phyloP scores from a whole-genome alignment of 2,329 filamentous ascomycete species.

The Neopestalotiopsis sp. region DNA sequence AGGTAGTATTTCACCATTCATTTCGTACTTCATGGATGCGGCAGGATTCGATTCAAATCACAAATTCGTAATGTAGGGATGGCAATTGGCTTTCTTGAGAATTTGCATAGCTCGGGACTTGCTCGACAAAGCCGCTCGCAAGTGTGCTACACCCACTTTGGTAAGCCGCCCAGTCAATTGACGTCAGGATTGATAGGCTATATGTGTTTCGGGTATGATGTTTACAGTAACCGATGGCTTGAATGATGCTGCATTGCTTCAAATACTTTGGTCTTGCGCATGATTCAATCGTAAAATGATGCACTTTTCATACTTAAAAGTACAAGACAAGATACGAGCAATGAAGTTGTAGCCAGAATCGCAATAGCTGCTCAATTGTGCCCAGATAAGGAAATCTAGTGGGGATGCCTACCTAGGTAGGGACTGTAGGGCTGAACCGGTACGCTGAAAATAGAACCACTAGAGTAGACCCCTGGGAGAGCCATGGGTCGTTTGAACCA shows the following conservation, averaged over 20 bases:
- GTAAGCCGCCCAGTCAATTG: not conserved
- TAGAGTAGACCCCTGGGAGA: not conserved
- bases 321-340: not conserved
- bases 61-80: not conserved
- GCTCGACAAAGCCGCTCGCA: not conserved
- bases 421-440: constrained; percentile 27
- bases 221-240: too few relatives aligned
- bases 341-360: not conserved
- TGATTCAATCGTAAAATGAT: not conserved
- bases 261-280: too few relatives aligned
- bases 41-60: not conserved
- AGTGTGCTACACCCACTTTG: not conserved
- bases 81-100: too few relatives aligned
- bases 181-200: not conserved
- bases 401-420: constrained; percentile 17
- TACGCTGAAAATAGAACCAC: constrained; percentile 20
- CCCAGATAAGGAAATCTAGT: constrained; percentile 14
- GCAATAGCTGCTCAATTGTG: not conserved
- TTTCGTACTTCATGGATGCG: not conserved
- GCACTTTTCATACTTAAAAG: not conserved
- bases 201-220: too few relatives aligned
- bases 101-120: not conserved
- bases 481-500: not conserved
- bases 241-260: too few relatives aligned
- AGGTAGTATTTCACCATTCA: not conserved